These are phyloP conservation scores for Fusarium clavum DNA, from an alignment of 2,329 filamentous ascomycete genomes.

Conservation along the genomic window DNA sequence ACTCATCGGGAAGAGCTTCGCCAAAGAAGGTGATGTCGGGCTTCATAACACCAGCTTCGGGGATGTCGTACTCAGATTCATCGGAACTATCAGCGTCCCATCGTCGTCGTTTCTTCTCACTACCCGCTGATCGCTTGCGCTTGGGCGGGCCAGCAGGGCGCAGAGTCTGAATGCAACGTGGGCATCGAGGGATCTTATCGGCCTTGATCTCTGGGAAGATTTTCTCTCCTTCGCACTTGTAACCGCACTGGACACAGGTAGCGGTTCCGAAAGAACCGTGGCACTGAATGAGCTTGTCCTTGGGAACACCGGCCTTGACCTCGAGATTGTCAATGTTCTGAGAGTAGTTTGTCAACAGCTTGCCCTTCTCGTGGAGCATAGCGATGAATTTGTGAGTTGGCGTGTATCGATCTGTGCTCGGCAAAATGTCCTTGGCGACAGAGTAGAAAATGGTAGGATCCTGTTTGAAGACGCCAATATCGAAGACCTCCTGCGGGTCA, in stretches of 20 bases:
- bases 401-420: slow-evolving; percentile 81
- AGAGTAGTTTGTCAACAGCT: slow-evolving; percentile 95
- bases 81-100: slow-evolving; percentile 56
- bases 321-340: slow-evolving; percentile 99
- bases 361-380: slow-evolving; percentile 86
- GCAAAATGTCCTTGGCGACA: slow-evolving; percentile 90
- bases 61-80: slow-evolving; percentile 65
- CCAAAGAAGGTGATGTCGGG: slow-evolving; percentile 99
- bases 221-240: slow-evolving; percentile 77
- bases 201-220: slow-evolving; percentile 85
- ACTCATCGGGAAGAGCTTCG: slow-evolving; percentile 86
- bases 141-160: slow-evolving; percentile 48
- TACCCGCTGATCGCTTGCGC: slow-evolving; percentile 55
- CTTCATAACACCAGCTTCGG: slow-evolving; percentile 85
- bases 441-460: slow-evolving; percentile 93
- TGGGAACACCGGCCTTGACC: slow-evolving; percentile 81
- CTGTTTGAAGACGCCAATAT: slow-evolving; percentile 85
- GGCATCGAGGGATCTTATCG: slow-evolving; percentile 81
- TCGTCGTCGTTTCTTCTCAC: slow-evolving; percentile 57
- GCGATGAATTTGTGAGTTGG: slow-evolving; percentile 95
- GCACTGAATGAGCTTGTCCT: slow-evolving; percentile 90
- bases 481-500: slow-evolving; percentile 96
- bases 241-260: slow-evolving; percentile 84
- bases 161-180: slow-evolving; percentile 72
- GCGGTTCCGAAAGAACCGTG: slow-evolving; percentile 96